Evolutionary conservation across 1,139 yeast genomes (phyloP), one percentile per base, ranked within the genome.

Genomic region (Saccharomyces pastorianus): DNA sequence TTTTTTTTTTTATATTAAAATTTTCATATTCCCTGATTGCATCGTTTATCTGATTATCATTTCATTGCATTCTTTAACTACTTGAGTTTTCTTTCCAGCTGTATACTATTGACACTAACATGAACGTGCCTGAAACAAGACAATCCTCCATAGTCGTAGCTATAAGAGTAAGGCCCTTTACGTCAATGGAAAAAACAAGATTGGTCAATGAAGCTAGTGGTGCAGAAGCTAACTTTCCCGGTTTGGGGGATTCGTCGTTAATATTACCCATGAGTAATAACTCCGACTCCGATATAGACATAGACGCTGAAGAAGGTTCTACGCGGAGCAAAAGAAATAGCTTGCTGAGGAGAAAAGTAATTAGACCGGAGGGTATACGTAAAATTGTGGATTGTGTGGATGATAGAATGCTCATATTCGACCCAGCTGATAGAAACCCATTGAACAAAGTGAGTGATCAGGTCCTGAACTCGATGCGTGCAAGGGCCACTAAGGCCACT

Each of bases 381-480:
- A 85, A 84, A 61, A 80, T 90, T 42, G 78, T 91, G 26, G 83
- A 87, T 55, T 95, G 88, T 28, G 93, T 88, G 3, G 96, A 90
- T 72, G 96, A 88, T 62, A 76, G 83, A 59, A 89, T 90, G 95
- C 76, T 91, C 56, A 84, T 90, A 11, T 90, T 91, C 68, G 96
- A 90, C 69, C 97, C 97, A 0, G 58, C 89, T 2, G 88, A 84
- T 52, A 76, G 81, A n/a, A 84, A 82, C 63, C 89, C 95, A 0
- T 68, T 85, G 59, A 76, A 79, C 26, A 76, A 74, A 55, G 76
- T 85, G 76, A 87, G 84, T 58, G 77, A 77, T 50, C 79, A 79
- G 51, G 81, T 83, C 1, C 77, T 84, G 56, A 82, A 84, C 54
- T 56, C 67, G 46, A 56, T 61, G 59, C 58, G 13, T 38, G 14